Evolutionary conservation across 139 green algal species (phyloP), one percentile per base, ranked within the genome.

Genomic region (Micromonas commoda): DNA sequence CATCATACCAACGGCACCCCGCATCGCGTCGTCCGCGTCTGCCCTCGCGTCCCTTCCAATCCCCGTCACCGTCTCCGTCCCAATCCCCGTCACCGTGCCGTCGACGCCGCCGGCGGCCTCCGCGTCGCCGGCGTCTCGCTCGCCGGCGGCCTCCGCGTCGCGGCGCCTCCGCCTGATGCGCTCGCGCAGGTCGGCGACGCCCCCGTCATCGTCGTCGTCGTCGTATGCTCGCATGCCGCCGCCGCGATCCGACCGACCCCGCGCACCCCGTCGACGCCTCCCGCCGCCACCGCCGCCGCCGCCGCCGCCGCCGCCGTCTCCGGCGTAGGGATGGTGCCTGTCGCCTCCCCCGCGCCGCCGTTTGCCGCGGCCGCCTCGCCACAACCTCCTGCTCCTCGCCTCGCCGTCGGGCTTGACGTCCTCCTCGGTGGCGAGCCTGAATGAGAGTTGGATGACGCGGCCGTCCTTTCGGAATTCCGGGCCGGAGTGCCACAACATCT

Each of bases 191-290:
- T 57, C 45, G 45, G 9, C 16, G 9, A 57, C 45, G 45, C 45
- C 60, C 19, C 60, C 60, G 60, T 32, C 60, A 23, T 68, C 60
- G 26, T 68, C 60, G 60, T 32, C 60, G 60, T 68, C 60, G 60
- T 32, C 60, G 60, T 29, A 68, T 24, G 5, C n/a, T 68, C n/a
- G 60, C 60, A 68, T 68, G 19, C 60, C 60, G 45, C 45, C 45
- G 45, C 45, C 9, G 45, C 45, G n/a, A n/a, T n/a, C n/a, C n/a
- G n/a, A n/a, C n/a, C n/a, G n/a, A n/a, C n/a, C n/a, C n/a, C n/a
- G n/a, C n/a, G 67, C 80, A 88, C 77, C 96, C 93, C 34, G 96
- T 82, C 73, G 96, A 96, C 73, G 93, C 91, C 21, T 91, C 20
- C 26, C 96, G 87, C n/a, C 85, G 90, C 64, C 65, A 83, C 67